Percentiles rank a stretch among this genome's conserved stretches.
Evolutionary conservation across 768 basidiomycete species (phyloP).

Genomic region (Leucosporidium scottii): DNA sequence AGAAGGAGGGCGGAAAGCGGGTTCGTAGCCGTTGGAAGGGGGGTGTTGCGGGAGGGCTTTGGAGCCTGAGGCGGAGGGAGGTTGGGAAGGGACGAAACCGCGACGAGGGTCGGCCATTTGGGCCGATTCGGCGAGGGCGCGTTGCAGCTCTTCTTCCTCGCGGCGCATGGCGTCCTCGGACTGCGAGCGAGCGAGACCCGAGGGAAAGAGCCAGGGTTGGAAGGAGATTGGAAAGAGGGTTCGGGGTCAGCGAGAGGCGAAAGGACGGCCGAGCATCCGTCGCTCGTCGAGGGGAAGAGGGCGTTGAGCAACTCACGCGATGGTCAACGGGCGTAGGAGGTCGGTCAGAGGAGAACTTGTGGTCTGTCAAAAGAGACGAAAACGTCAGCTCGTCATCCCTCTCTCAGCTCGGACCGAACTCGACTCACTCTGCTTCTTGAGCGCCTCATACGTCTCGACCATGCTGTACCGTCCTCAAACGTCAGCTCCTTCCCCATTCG

Average conservation of each 20-base stretch:
- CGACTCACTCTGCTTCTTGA: conserved; percentile 71
- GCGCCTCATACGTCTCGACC: conserved; percentile 74
- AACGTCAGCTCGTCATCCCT: not conserved
- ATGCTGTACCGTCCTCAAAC: conserved; percentile 44
- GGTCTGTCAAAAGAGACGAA: not conserved
- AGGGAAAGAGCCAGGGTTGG: no score
- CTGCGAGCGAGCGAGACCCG: conserved; percentile 40
- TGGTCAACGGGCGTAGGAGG: conserved; percentile 1
- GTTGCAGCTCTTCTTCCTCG: conserved; percentile 91
- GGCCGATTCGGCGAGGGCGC: conserved; percentile 55
- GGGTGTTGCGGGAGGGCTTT: conserved; percentile 1
- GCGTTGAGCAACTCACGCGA: no score
- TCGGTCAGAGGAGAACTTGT: conserved; percentile 13
- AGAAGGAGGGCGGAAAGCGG: conserved; percentile 7
- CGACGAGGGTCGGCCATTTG: conserved; percentile 21
- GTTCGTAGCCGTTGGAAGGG: conserved; percentile 10
- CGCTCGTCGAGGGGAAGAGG: not conserved
- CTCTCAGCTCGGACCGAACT: not conserved
- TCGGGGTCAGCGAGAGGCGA: no score
- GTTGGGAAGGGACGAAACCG: conserved; percentile 28
- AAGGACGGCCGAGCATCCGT: no score
- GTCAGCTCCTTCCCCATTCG: not conserved
- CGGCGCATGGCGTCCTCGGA: conserved; percentile 72
- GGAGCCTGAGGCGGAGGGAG: conserved; percentile 28
- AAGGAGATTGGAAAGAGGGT: no score